These are phyloP conservation scores for Globisporangium cylindrosporum DNA, from an alignment of 352 stramenopile genomes.

Conservation along the genomic window DNA sequence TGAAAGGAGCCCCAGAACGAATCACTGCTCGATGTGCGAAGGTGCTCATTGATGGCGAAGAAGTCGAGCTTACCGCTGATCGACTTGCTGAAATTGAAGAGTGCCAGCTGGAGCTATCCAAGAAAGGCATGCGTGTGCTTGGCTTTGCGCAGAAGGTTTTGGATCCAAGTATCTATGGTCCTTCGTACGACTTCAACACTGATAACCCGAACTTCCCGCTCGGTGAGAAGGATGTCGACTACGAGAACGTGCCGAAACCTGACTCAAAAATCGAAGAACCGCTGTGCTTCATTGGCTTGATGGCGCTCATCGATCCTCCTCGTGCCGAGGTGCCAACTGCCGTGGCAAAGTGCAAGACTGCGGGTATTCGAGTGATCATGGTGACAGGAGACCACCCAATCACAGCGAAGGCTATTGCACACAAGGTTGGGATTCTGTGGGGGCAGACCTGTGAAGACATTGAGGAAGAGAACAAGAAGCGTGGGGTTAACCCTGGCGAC, in stretches of 20 bases:
- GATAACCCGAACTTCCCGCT: slow-evolving; percentile 80
- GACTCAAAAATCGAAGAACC: slow-evolving; percentile 73
- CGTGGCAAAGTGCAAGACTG: slow-evolving; percentile 90
- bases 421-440: slow-evolving; percentile 93
- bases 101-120: slow-evolving; percentile 47
- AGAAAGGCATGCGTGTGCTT: slow-evolving; percentile 71
- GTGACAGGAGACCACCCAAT: slow-evolving; percentile 92
- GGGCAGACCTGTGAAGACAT: slow-evolving; percentile 81
- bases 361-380: slow-evolving; percentile 93
- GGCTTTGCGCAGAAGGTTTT: slow-evolving; percentile 64
- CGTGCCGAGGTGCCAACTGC: slow-evolving; percentile 85
- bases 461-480: slow-evolving; percentile 69
- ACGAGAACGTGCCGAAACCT: slow-evolving; percentile 52
- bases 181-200: slow-evolving; percentile 73
- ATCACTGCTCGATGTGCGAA: slow-evolving; percentile 81
- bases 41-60: slow-evolving; percentile 40
- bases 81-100: slow-evolving; percentile 70
- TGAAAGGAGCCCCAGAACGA: slow-evolving; percentile 91
- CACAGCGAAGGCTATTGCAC: slow-evolving; percentile 91
- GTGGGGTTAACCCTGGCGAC: slow-evolving; percentile 56
- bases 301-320: slow-evolving; percentile 95
- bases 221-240: slow-evolving; percentile 83
- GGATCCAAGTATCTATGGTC: slow-evolving; percentile 39
- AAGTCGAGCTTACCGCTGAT: slow-evolving; percentile 91
- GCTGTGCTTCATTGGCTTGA: slow-evolving; percentile 92